Evolutionary conservation across 495 filamentous ascomycete genomes (phyloP), one percentile per base, ranked within the genome.

Genomic region (Xylaria intraflava): DNA sequence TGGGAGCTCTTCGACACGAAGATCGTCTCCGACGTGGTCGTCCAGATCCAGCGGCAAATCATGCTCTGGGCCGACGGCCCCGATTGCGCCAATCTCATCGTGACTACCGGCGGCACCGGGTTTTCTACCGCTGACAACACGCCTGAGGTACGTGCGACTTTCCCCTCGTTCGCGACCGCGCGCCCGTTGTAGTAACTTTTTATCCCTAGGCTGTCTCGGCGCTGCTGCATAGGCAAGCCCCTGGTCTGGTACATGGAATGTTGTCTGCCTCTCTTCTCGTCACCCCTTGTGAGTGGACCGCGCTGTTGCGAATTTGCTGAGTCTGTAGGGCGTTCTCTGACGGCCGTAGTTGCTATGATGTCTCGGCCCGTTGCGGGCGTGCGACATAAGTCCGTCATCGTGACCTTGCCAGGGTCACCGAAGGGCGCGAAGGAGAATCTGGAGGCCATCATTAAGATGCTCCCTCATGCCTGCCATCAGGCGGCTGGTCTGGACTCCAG

Each of bases 351-450:
- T 72, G 94, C 92, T n/a, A 83, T 95, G 73, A 97, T 97, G 93
- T 86, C 93, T 50, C 81, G 93, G 50, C 91, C 93, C 12, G 88
- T 96, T 46, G 94, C 94, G 44, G 93, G 93, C 9, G 85, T 94
- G 10, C 79, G 93, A 27, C 83, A 90, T 56, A 84, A 83, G 56
- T 84, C 90, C 6, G 69, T 99, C 46, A 89, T 99, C 40, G 72
- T 96, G 43, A 97, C 93, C 0, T 76, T 99, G 35, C 93, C 93
- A 0, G 93, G 93, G 22, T 96, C 93, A 2, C 94, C 94, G 1
- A 96, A 95, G 73, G 93, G 90, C n/a, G 93, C 93, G 2, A 85
- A 81, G 62, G 93, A 99, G 71, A 99, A 97, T 63, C 80, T 99
- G n/a, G 81, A 88, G 62, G 83, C 90, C 2, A 72, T 97, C n/a